Evolutionary conservation across 371 early-diverging fungal genomes (phyloP), one percentile per base, ranked within the genome.

Genomic region (Mucor circinelloides): DNA sequence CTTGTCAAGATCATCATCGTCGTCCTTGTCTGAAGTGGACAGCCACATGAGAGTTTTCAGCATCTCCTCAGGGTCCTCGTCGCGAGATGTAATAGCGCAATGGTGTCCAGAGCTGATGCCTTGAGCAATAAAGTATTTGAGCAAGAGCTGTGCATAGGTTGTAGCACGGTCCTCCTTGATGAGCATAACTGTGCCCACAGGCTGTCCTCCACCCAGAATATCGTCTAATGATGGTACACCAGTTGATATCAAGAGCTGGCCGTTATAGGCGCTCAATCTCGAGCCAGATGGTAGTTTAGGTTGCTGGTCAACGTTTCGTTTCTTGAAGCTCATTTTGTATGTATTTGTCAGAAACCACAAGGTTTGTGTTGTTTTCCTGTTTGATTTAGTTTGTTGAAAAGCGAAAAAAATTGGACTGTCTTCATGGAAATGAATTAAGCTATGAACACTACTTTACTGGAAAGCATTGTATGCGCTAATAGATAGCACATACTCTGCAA

Each of bases 181-280:
- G 56, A 97, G 75, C 25, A 92, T 74, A 9, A 95, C 75, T 0
- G 93, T 87, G 58, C 96, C 96, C 0, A 95, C 83, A 4, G 96
- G 95, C 9, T 95, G 78, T 8, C 97, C 97, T 38, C 93, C 95
- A 38, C 93, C 94, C 2, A 93, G 66, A 68, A 94, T 89, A 76
- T 94, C 94, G 77, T 97, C 97, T 36, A 96, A 78, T 2, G 95
- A 91, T 5, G 93, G 91, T 0, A 93, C 89, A n/a, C 97, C 97
- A 0, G 93, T 93, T 0, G 96, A 96, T 6, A 91, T 85, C 31
- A 95, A 81, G 4, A 90, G 82, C 67, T 90, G 90, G 6, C 92
- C 92, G 67, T 90, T 95, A 69, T 92, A 91, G 0, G 93, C 87
- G 34, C 94, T 93, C 12, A 93, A 79, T 17, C 90, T 85, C 38